Evolutionary conservation across 2,329 filamentous ascomycete species (phyloP).

Genomic region (Pestalotiopsis sp.): DNA sequence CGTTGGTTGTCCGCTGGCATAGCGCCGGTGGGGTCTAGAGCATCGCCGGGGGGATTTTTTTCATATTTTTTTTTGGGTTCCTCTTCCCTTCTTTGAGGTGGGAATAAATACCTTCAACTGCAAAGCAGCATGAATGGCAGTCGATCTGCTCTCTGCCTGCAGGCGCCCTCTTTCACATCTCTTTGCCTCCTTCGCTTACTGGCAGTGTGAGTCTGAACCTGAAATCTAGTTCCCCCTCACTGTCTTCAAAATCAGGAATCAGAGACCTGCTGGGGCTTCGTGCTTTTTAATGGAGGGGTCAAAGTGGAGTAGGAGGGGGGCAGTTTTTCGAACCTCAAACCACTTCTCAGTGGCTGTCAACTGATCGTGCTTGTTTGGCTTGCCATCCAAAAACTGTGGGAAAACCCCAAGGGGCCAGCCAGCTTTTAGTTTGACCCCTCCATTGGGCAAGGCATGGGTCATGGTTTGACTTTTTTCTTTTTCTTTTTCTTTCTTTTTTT

Average conservation of each 20-base stretch:
- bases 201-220: neutral
- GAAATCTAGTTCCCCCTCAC: neutral
- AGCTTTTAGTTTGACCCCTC: neutral
- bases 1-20: neutral
- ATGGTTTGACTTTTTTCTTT: neutral
- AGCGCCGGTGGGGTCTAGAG: neutral
- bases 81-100: neutral
- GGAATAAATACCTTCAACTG: neutral
- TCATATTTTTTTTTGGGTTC: neutral
- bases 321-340: neutral
- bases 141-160: neutral
- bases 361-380: neutral
- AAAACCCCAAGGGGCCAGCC: neutral
- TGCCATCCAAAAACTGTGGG: neutral
- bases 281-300: neutral
- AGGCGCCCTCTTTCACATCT: neutral
- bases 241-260: neutral
- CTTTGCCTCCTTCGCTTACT: neutral
- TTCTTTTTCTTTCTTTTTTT: neutral
- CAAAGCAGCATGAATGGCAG: neutral
- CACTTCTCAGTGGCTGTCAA: neutral
- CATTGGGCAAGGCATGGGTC: neutral
- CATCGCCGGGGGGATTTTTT: neutral
- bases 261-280: neutral
- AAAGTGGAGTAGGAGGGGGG: neutral